A percentile compares a stretch with the other conserved stretches of the same genome.
phyloP scores from a whole-genome alignment of 2,329 filamentous ascomycete species.

The Colletotrichum simmondsii region DNA sequence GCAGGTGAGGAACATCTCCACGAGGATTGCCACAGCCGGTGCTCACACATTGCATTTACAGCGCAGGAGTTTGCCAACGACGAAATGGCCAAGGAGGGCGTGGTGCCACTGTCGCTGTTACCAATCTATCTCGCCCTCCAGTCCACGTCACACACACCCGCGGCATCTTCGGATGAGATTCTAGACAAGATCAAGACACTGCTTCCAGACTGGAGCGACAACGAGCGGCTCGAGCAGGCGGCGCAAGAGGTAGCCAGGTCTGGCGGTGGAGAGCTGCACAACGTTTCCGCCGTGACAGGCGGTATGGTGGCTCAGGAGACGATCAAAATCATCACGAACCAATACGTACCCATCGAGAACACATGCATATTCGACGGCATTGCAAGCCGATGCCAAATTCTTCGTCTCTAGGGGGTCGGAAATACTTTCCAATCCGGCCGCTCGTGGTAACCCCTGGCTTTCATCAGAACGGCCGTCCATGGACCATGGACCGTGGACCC shows the following conservation, averaged over 20 bases:
- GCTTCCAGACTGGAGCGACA: conserved; percentile 59
- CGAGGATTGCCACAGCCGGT: neutral
- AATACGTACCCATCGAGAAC: conserved; percentile 78
- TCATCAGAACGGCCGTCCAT: neutral
- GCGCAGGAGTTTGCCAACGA: conserved; percentile 67
- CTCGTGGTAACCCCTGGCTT: neutral
- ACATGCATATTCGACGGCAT: conserved; percentile 79
- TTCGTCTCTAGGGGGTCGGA: conserved; percentile 56
- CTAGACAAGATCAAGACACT: conserved; percentile 55
- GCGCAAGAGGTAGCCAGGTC: conserved; percentile 79
- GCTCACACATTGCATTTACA: conserved; percentile 41
- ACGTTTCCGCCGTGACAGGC: conserved; percentile 86
- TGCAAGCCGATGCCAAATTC: conserved; percentile 68
- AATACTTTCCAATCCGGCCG: conserved; percentile 35
- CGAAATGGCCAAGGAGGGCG: conserved; percentile 58
- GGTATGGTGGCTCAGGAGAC: conserved; percentile 97
- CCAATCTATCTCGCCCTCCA: conserved; percentile 76
- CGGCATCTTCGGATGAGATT: conserved; percentile 64
- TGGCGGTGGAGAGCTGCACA: conserved; percentile 88
- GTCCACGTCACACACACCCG: conserved; percentile 59
- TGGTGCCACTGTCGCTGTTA: conserved; percentile 68
- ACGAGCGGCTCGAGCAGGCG: conserved; percentile 62
- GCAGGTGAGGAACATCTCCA: conserved; percentile 58
- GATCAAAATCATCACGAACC: conserved; percentile 86
- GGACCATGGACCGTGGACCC: neutral